Evolutionary conservation across 2,329 filamentous ascomycete genomes (phyloP).

Genomic region (Aureobasidium sp.): DNA sequence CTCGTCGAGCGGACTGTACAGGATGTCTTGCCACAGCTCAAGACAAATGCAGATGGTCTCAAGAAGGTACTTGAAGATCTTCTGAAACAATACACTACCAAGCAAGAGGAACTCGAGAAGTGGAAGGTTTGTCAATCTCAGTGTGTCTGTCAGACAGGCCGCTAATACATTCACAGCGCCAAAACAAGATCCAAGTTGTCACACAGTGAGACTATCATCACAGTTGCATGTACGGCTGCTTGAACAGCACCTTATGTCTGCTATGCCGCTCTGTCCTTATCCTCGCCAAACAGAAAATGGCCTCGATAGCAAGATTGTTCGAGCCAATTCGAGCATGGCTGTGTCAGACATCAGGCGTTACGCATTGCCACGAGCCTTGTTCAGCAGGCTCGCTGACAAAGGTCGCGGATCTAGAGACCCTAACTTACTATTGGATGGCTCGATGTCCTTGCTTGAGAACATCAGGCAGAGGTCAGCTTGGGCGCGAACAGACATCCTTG

Average conservation of each 20-base stretch:
- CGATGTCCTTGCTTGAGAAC: not conserved
- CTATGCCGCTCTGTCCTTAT: not conserved
- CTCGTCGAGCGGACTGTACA: slow-evolving; percentile 88
- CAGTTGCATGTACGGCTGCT: not conserved
- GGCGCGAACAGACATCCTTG: not conserved
- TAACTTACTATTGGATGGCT: not conserved
- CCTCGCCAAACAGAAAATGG: not conserved
- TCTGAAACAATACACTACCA: slow-evolving; percentile 90
- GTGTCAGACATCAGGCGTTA: not conserved
- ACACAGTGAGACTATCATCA: slow-evolving; percentile 49
- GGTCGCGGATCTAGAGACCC: not conserved
- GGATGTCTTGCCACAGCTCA: slow-evolving; percentile 82
- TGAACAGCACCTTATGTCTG: not conserved
- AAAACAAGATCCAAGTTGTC: slow-evolving; percentile 82
- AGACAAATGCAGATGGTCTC: slow-evolving; percentile 88
- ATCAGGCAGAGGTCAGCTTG: not conserved
- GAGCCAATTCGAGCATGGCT: not conserved
- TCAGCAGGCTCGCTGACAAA: not conserved
- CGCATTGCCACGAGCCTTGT: not conserved
- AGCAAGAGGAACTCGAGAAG: slow-evolving; percentile 90
- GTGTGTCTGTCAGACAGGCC: not conserved
- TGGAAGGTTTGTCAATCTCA: slow-evolving; percentile 70
- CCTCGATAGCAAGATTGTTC: not conserved
- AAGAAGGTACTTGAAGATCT: slow-evolving; percentile 92
- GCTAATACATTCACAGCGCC: slow-evolving; percentile 25